Evolutionary conservation across 1,139 yeast genomes (phyloP).

Genomic region (Suhomyces ambrosiae): DNA sequence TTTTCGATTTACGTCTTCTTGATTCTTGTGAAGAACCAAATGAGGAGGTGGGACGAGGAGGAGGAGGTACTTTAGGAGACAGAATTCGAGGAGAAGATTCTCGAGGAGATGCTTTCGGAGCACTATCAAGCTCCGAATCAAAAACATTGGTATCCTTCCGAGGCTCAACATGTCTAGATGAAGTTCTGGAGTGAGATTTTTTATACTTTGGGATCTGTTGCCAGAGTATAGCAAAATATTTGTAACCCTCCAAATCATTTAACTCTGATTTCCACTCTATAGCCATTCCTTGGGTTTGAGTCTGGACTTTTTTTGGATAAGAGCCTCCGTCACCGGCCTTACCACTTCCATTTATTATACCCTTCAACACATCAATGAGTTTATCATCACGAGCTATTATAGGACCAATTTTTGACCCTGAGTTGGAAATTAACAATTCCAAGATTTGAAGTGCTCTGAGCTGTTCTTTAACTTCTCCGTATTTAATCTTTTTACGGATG

Average conservation of each 20-base stretch:
- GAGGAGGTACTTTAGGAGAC: constrained; percentile 16
- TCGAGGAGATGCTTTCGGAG: constrained; percentile 9
- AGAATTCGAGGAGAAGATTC: constrained; percentile 1
- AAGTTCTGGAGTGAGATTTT: constrained; percentile 7
- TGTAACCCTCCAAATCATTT: constrained; percentile 51
- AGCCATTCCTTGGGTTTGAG: constrained; percentile 52
- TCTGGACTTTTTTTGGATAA: constrained; percentile 49
- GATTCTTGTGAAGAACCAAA: background rate
- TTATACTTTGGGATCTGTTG: constrained; percentile 30
- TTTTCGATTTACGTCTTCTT: constrained; percentile 7
- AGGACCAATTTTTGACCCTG: constrained; percentile 53
- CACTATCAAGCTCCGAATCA: constrained; percentile 12
- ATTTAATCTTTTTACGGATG: constrained; percentile 81
- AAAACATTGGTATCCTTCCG: constrained; percentile 12
- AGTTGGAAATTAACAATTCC: constrained; percentile 77
- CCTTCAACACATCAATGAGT: constrained; percentile 65
- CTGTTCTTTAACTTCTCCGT: constrained; percentile 69
- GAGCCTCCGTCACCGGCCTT: constrained; percentile 40
- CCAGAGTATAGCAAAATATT: constrained; percentile 52
- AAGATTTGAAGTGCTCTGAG: constrained; percentile 66
- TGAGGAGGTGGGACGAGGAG: constrained; percentile 30
- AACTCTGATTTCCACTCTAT: constrained; percentile 65
- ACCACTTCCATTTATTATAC: constrained; percentile 43
- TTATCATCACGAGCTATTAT: constrained; percentile 70
- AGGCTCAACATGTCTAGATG: constrained; percentile 3